Conservation (phyloP, 2,329 filamentous ascomycete genomes). For the Calonectria leucothoes region DNA sequence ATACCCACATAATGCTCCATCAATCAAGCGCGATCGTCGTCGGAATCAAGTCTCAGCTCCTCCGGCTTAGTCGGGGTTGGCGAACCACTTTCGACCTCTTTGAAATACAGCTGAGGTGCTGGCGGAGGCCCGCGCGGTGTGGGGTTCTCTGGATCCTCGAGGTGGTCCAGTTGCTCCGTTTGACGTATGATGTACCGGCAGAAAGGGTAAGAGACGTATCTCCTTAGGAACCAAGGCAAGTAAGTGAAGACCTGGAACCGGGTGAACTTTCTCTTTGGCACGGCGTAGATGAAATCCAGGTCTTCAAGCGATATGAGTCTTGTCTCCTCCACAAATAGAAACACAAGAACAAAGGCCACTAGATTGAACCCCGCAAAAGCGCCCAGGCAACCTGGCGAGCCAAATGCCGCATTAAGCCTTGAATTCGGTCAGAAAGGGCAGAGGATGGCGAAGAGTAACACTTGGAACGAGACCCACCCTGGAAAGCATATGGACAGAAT, state of each 20-base stretch:
- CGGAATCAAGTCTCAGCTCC: background rate
- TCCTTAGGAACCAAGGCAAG: slow-evolving; percentile 41
- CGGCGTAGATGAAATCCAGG: slow-evolving; percentile 47
- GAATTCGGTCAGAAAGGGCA: background rate
- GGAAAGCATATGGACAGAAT: slow-evolving; percentile 51
- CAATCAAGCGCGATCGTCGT: background rate
- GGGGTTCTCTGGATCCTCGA: background rate
- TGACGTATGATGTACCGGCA: background rate
- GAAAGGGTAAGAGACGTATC: background rate
- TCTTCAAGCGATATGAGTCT: slow-evolving; percentile 50
- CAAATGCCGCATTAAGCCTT: background rate
- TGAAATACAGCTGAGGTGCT: background rate
- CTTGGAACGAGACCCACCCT: background rate
- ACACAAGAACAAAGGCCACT: slow-evolving; percentile 54
- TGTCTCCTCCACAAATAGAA: slow-evolving; percentile 55
- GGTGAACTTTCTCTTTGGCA: slow-evolving; percentile 46
- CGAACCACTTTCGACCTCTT: background rate
- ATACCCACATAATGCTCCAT: background rate
- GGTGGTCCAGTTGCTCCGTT: background rate
- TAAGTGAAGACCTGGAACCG: slow-evolving; percentile 43
- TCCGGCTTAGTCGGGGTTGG: background rate
- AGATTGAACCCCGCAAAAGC: slow-evolving; percentile 43
- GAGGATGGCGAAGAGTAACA: background rate
- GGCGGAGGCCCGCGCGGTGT: background rate
- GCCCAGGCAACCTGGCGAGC: background rate